Conservation (phyloP, 441 rosid genomes). For the Sinapis alba region DNA sequence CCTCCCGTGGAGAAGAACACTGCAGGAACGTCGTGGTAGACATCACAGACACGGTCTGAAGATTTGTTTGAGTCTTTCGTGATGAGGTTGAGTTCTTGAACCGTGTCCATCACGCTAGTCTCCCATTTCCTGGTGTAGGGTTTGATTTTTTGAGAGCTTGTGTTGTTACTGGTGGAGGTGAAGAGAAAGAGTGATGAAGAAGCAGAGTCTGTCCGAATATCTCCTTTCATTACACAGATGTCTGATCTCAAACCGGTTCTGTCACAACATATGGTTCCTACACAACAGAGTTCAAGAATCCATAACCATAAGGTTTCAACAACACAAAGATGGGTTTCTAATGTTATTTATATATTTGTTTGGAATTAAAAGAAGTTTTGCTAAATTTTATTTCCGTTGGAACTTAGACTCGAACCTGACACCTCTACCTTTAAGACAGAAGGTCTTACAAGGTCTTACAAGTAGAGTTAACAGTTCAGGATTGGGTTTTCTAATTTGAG, state of each 20-base stretch:
- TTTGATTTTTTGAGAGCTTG: conserved; percentile 61
- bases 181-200: conserved; percentile 74
- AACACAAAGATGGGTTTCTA: too few species aligned
- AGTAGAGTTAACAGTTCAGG: too few species aligned
- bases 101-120: conserved; percentile 71
- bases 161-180: conserved; percentile 37
- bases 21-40: conserved; percentile 71
- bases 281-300: conserved; percentile 21
- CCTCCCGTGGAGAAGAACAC: conserved; percentile 93
- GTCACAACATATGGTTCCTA: conserved; percentile 90
- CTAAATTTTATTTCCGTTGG: too few species aligned
- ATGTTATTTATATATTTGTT: too few species aligned
- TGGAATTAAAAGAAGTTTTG: too few species aligned
- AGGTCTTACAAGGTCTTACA: too few species aligned
- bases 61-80: conserved; percentile 34
- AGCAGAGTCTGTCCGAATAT: conserved; percentile 65
- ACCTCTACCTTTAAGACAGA: too few species aligned
- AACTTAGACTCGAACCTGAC: too few species aligned
- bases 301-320: neutral
- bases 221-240: conserved; percentile 85
- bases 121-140: conserved; percentile 99
- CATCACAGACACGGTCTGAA: conserved; percentile 54
- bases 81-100: conserved; percentile 69
- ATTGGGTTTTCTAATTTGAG: neutral
- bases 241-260: conserved; percentile 73